Evolutionary conservation across 768 basidiomycete genomes (phyloP), one percentile per base, ranked within the genome.

Genomic region (Exsudoporus frostii): DNA sequence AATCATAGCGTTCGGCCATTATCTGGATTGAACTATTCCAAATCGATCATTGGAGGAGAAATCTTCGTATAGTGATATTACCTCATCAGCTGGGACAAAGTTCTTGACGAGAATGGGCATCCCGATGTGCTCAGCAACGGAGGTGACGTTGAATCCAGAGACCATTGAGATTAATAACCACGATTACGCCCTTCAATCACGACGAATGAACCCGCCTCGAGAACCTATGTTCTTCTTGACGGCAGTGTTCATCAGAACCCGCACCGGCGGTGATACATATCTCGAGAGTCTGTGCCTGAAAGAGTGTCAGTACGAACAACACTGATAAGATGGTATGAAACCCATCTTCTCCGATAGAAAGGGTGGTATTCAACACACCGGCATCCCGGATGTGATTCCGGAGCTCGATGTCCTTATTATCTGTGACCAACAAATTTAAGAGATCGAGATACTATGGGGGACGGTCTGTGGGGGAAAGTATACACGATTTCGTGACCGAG

Each of bases 61-160:
- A 8, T 9, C 9, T 3, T 11, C 5, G 6, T 22, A 4, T 34
- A 20, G 29, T 73, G 57, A 13, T 29, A 13, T 40, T 58, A 81
- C 80, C 80, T 92, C 89, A 66, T 93, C 90, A 6, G 86, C 87
- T 24, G 86, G 87, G 24, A 85, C 78, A 62, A 88, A 93, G 82
- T 94, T 97, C 66, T 91, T 83, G 66, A 95, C 91, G 51, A 94
- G 83, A 58, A 95, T 95, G 65, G 84, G 85, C 91, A 93, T 92
- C 47, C 92, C 73, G 52, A 90, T 88, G 67, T 91, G 88, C 71
- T 94, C 92, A 38, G 91, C 91, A 39, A 95, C 92, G 10, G 89
- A 92, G 43, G 86, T 85, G 43, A 94, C 92, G 63, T 92, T 94
- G n/a, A 88, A 91, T 30, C 92, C 92, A 33, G 90, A 87, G 24